These are phyloP conservation scores for Dictyostelium brefeldianum DNA, from an alignment of 78 protist species.

Conservation along the genomic window DNA sequence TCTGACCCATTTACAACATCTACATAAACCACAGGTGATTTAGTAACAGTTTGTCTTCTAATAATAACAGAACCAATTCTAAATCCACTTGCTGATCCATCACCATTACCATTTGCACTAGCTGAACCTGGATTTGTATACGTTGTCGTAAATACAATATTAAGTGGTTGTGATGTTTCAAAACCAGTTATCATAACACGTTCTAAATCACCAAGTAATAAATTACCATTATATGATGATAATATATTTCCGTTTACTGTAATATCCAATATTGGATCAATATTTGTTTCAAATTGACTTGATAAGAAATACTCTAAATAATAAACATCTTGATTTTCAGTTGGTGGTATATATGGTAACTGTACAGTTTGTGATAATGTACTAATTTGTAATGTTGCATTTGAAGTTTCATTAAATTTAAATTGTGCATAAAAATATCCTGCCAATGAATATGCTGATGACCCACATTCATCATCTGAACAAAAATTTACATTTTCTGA, in stretches of 20 bases:
- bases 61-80: not conserved
- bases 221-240: not conserved
- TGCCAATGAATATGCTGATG: conserved; percentile 10
- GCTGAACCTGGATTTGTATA: not conserved
- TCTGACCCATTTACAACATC: conserved; percentile 40
- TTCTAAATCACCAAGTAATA: conserved; percentile 11
- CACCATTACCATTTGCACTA: not conserved
- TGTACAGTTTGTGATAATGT: not conserved
- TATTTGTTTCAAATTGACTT: not conserved
- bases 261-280: not conserved
- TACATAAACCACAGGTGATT: not conserved
- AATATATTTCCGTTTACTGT: not conserved
- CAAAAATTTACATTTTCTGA: conserved; percentile 19
- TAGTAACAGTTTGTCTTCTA: not conserved
- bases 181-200: not conserved
- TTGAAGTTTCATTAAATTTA: not conserved
- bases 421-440: conserved; percentile 59
- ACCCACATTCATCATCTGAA: conserved; percentile 67
- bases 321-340: not conserved
- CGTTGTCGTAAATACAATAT: not conserved
- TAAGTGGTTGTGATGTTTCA: not conserved
- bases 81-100: not conserved
- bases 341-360: not conserved
- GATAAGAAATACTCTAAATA: not conserved
- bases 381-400: not conserved